Evolutionary conservation across 2,329 filamentous ascomycete genomes (phyloP).

Genomic region (Diaporthe sp.): DNA sequence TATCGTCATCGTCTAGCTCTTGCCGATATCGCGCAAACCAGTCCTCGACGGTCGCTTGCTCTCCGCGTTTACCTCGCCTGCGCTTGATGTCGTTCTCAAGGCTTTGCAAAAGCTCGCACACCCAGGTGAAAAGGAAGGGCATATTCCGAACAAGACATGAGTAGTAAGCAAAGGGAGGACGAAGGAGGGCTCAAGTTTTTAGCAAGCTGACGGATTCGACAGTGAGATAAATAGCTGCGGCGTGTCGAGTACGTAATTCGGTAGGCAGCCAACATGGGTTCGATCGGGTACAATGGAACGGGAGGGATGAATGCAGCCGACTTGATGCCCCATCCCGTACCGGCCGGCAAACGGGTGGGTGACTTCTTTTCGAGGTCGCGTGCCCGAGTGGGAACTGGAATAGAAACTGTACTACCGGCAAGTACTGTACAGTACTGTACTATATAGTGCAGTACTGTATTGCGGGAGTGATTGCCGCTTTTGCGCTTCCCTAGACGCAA

Average conservation of each 20-base stretch:
- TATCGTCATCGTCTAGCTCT: conserved; percentile 65
- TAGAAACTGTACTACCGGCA: background rate
- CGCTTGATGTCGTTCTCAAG: conserved; percentile 62
- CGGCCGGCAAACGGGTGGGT: background rate
- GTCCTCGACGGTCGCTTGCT: conserved; percentile 54
- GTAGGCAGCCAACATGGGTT: conserved; percentile 19
- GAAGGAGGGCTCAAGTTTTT: background rate
- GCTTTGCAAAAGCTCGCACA: conserved; percentile 80
- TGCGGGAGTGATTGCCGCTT: no score
- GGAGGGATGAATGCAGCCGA: conserved; percentile 9
- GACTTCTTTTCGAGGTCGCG: conserved; percentile 22
- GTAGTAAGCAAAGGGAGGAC: background rate
- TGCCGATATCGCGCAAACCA: conserved; percentile 78
- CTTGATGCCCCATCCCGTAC: background rate
- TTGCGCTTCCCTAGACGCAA: no score
- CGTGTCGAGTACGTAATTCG: background rate
- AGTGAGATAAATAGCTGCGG: background rate
- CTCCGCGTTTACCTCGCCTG: conserved; percentile 43
- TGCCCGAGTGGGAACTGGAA: background rate
- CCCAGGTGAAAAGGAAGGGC: conserved; percentile 74
- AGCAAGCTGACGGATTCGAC: background rate
- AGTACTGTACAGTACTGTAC: no score
- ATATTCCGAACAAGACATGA: conserved; percentile 49
- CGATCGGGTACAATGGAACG: background rate
- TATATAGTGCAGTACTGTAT: no score